Evolutionary conservation across 1,284 basidiomycete genomes (phyloP).

Genomic region (Moesziomyces sp.): DNA sequence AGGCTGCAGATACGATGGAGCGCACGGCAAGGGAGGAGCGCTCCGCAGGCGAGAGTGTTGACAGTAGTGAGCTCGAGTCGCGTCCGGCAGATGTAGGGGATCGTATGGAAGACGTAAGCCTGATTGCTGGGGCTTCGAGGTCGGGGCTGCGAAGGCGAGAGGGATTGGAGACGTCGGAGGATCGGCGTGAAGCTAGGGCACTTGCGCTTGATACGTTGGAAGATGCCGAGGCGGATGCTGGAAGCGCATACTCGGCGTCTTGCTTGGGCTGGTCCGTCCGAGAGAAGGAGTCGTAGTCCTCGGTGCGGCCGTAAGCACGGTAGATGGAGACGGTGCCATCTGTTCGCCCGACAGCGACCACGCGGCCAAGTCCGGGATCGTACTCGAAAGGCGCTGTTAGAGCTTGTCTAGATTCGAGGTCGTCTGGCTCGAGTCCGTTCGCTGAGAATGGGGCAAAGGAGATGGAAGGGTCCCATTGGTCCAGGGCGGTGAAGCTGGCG

Average conservation of each 20-base stretch:
- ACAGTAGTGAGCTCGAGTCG: conserved; percentile 22
- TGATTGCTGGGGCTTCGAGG: conserved; percentile 20
- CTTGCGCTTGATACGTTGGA: conserved; percentile 24
- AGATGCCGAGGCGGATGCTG: conserved; percentile 27
- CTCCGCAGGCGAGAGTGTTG: conserved; percentile 18
- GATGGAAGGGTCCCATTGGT: conserved; percentile 43
- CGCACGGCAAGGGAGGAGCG: conserved; percentile 19
- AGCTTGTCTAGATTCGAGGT: not conserved
- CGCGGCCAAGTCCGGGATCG: conserved; percentile 27
- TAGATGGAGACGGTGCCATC: conserved; percentile 38
- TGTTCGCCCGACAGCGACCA: conserved; percentile 28
- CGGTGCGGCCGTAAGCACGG: conserved; percentile 28
- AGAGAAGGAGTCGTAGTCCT: conserved; percentile 21
- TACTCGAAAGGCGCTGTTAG: conserved; percentile 9
- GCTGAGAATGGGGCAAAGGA: conserved; percentile 36
- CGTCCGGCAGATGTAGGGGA: conserved; percentile 19
- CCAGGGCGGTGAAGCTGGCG: conserved; percentile 3
- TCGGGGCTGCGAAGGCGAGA: conserved; percentile 35
- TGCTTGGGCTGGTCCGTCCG: not conserved
- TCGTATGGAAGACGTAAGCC: conserved; percentile 15
- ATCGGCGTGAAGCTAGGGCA: conserved; percentile 16
- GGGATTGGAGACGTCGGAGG: conserved; percentile 18
- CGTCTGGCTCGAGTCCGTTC: conserved; percentile 14
- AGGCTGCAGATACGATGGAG: conserved; percentile 33
- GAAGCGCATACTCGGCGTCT: conserved; percentile 10